These are phyloP conservation scores for Panaeolus papilionaceus DNA, from an alignment of 768 basidiomycete genomes.

Conservation along the genomic window DNA sequence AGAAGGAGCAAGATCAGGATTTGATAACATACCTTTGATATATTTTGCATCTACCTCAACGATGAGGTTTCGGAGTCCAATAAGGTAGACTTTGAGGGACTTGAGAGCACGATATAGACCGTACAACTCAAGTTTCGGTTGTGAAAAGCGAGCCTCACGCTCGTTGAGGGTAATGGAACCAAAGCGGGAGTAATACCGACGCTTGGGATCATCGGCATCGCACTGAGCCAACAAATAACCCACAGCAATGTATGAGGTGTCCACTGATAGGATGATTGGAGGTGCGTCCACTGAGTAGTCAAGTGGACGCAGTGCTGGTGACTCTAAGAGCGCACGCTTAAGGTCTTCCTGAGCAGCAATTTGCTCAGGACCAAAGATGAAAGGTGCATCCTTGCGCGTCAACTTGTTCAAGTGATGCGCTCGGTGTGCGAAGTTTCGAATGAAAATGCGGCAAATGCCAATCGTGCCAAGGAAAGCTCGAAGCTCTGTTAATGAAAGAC, in stretches of 20 bases:
- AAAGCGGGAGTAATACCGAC: background rate
- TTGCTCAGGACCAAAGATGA: conserved; percentile 23
- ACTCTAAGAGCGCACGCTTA: conserved; percentile 28
- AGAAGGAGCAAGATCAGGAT: conserved; percentile 21
- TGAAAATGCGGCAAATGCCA: conserved; percentile 32
- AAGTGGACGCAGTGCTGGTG: conserved; percentile 31
- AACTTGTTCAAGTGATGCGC: conserved; percentile 27
- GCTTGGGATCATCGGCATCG: conserved; percentile 20
- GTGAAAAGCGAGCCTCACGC: conserved; percentile 29
- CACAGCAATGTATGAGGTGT: conserved; percentile 24
- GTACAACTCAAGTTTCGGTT: conserved; percentile 42
- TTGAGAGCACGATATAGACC: conserved; percentile 21
- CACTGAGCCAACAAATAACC: conserved; percentile 41
- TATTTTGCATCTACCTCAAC: conserved; percentile 41
- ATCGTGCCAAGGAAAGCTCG: conserved; percentile 38
- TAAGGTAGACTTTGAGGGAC: no score
- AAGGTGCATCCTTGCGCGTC: conserved; percentile 22
- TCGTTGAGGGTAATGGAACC: conserved; percentile 26
- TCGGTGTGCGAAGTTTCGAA: conserved; percentile 30
- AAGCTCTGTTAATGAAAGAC: conserved; percentile 29
- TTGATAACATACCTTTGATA: conserved; percentile 37
- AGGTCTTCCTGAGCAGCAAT: conserved; percentile 25
- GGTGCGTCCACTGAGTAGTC: no score
- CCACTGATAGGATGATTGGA: no score
- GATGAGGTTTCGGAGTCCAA: conserved; percentile 9